Base-by-base conservation (phyloP, 2,329 filamentous ascomycete species). In the Verticillium zaregamsianum region DNA sequence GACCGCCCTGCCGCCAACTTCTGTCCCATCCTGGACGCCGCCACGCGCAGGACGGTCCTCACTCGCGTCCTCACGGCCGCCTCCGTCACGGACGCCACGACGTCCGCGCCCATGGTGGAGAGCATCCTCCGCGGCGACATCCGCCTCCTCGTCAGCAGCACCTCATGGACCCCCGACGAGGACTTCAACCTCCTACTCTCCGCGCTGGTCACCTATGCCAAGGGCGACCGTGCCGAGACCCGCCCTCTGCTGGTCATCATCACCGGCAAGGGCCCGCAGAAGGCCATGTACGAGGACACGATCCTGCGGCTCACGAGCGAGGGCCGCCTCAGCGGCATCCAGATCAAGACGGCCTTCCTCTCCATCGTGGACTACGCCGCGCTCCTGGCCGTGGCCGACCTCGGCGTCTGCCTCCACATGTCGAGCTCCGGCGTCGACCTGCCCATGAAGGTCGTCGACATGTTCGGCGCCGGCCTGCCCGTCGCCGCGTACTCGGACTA, bases 361-460 rank as follows among this genome's bases (percentile, higher is more conserved):
- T 90, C 86, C 9, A 89, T 91, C 5, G 81, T 86, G 60, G 90
- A 97, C 73, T 99, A 99, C 72, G 94, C 95, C 1, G 82, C 80
- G 1, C 82, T 99, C 4, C 86, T 99, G 33, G 91, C 90, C 12
- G 89, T 89, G 55, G 93, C 95, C 3, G 94, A 97, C 69, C 80
- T 99, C 0, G 95, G 95, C 11, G 86, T 99, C 28, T 96, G 92
- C 61, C 80, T 99, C 31, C 95, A 99, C 77, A 97, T 87, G 66
- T 97, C 93, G 15, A 96, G 91, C 67, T 97, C 92, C 2, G 95
- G 95, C 1, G 93, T 99, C 0, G 95, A 99, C 75, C 80, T 99
- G 23, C 95, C 95, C 0, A 99, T 99, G 95, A 99, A 99, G 77
- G 93, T 99, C 1, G 93, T 99, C 15, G 95, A 99, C 73, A 97